Evolutionary conservation across 805 yeast species (phyloP).

Genomic region (Ogataea haglerorum): DNA sequence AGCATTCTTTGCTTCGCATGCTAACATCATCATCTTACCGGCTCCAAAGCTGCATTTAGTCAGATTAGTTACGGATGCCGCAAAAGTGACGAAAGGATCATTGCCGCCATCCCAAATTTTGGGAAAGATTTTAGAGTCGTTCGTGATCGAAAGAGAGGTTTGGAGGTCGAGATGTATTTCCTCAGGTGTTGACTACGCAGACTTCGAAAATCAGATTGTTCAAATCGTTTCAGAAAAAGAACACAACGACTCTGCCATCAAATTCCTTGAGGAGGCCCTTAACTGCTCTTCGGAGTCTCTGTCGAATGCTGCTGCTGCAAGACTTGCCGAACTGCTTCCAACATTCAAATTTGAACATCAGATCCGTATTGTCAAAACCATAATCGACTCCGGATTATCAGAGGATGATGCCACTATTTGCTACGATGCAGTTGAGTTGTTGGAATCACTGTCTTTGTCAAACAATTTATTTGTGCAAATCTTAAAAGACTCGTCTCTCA

Average conservation of each 20-base stretch:
- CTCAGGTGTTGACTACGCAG: conserved; percentile 48
- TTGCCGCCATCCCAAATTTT: conserved; percentile 46
- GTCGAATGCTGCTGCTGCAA: conserved; percentile 46
- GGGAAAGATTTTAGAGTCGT: conserved; percentile 42
- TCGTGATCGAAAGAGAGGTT: conserved; percentile 42
- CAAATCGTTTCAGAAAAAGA: conserved; percentile 63
- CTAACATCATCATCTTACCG: conserved; percentile 48
- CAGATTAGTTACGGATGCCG: conserved; percentile 40
- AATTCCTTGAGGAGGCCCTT: conserved; percentile 56
- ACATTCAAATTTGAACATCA: conserved; percentile 56
- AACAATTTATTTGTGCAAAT: conserved; percentile 56
- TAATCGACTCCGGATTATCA: conserved; percentile 48
- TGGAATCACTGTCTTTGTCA: conserved; percentile 53
- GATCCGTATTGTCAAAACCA: conserved; percentile 51
- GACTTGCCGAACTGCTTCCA: conserved; percentile 54
- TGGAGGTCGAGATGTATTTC: conserved; percentile 44
- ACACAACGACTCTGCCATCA: conserved; percentile 51
- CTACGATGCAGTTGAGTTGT: conserved; percentile 52
- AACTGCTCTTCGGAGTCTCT: conserved; percentile 41
- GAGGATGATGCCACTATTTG: conserved; percentile 34
- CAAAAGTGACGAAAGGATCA: conserved; percentile 39
- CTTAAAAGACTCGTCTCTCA: conserved; percentile 44
- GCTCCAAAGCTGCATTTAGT: conserved; percentile 53
- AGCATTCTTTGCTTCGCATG: conserved; percentile 70
- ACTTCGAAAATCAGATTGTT: conserved; percentile 57